Conservation (phyloP, 2,329 filamentous ascomycete species). For the Rutstroemia sp. region DNA sequence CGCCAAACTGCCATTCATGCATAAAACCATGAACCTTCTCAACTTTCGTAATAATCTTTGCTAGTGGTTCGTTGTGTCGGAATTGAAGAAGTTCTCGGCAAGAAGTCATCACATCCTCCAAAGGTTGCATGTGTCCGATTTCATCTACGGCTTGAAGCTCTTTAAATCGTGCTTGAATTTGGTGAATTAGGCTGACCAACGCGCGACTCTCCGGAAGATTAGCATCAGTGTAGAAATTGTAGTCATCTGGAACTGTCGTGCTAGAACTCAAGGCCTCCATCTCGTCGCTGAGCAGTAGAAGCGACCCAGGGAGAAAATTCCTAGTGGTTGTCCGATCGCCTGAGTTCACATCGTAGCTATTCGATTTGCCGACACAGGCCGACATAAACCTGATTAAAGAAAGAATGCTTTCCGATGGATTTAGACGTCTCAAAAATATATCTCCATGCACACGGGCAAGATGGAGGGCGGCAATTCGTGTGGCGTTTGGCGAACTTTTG, state of each 20-base stretch:
- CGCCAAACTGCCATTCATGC: conserved; percentile 85
- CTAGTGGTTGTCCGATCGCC: conserved; percentile 36
- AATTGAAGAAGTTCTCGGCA: conserved; percentile 72
- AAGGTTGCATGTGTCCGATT: conserved; percentile 64
- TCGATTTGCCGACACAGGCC: conserved; percentile 18
- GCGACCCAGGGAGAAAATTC: conserved; percentile 55
- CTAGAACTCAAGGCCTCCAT: conserved; percentile 38
- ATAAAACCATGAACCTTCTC: conserved; percentile 82
- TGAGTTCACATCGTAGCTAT: conserved; percentile 10
- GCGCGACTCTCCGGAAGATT: conserved; percentile 71
- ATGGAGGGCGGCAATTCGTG: conserved; percentile 38
- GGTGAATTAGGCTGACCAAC: conserved; percentile 61
- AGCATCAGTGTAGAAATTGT: conserved; percentile 85
- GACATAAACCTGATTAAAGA: conserved; percentile 25
- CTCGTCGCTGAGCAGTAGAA: conserved; percentile 59
- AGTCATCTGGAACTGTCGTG: conserved; percentile 38
- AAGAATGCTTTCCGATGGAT: conserved; percentile 23
- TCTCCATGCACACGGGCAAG: conserved; percentile 53
- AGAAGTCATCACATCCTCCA: conserved; percentile 68
- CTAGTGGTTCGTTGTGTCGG: conserved; percentile 73
- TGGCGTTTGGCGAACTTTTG: conserved; percentile 4
- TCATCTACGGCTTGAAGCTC: conserved; percentile 61
- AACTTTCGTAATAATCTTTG: conserved; percentile 75
- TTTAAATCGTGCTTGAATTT: conserved; percentile 64
- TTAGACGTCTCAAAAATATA: conserved; percentile 27